Evolutionary conservation across 2,329 filamentous ascomycete genomes (phyloP), one percentile per base, ranked within the genome.

Genomic region (Ceratocystis diversiconidia): DNA sequence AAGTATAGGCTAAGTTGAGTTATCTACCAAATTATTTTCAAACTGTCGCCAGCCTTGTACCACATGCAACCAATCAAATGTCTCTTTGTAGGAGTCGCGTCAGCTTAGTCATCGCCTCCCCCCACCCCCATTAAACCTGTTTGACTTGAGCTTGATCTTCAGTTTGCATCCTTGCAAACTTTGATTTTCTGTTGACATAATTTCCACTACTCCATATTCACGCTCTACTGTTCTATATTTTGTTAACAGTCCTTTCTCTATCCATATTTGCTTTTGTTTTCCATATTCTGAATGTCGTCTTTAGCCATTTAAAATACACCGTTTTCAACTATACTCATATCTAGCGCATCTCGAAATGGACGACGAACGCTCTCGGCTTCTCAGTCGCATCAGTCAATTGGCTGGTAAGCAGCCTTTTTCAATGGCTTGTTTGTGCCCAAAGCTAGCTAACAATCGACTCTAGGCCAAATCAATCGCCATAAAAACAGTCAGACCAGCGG

Each of bases 381-480:
- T 82, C 71, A 80, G 79, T 63, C 77, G 77, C 69, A 85, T 85
- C 72, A 75, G 78, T 70, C 77, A 77, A 52, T 73, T 82, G 63
- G 78, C 81, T 66, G 78, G 80, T 80, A 73, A 57, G 59, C 64
- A 30, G 17, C 46, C 30, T 22, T 36, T n/a, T 32, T 57, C 2
- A 46, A 30, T 55, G 25, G 5, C 36, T 43, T 30, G 65, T 69
- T 57, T 67, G 4, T 46, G 60, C 44, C 68, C 4, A 55, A 63
- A 36, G 52, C 65, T 65, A 60, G 71, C 69, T 75, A 64, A 72
- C 67, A 69, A 68, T 43, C n/a, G 10, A 32, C 41, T 62, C 30
- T 69, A 90, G 88, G 87, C 70, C 86, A 89, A 75, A 92, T 94
- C 73, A 91, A 91, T 73, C 84, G 85, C 63, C 86, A 89, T 76